phyloP scores from a whole-genome alignment of 495 filamentous ascomycete species.

The Hyaloscypha bicolor region DNA sequence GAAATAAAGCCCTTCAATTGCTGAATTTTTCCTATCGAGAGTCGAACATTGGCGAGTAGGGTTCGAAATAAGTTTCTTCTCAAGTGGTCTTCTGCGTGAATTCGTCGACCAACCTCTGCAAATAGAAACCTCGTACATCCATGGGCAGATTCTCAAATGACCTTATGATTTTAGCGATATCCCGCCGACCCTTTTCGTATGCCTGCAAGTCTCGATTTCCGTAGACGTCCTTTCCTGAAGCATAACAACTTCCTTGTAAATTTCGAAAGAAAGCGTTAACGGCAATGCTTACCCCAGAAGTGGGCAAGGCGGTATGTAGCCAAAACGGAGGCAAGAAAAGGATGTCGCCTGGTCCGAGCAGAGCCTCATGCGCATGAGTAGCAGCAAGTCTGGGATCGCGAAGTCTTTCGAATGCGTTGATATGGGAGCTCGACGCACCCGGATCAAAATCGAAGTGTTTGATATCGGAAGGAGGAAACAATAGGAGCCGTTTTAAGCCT shows the following conservation, averaged over 20 bases:
- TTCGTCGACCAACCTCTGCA: slow-evolving; percentile 74
- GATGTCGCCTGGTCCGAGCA: slow-evolving; percentile 69
- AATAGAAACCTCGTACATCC: slow-evolving; percentile 73
- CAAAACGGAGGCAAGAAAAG: slow-evolving; percentile 82
- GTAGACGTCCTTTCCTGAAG: slow-evolving; percentile 80
- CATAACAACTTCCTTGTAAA: slow-evolving; percentile 63
- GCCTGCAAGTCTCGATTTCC: slow-evolving; percentile 83
- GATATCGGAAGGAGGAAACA: slow-evolving; percentile 81
- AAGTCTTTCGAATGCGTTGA: slow-evolving; percentile 62
- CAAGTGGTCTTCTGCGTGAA: slow-evolving; percentile 42
- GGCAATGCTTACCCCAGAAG: slow-evolving; percentile 61
- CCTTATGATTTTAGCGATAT: slow-evolving; percentile 67
- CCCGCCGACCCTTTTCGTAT: slow-evolving; percentile 78
- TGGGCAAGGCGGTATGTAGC: slow-evolving; percentile 77
- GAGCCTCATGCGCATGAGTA: slow-evolving; percentile 68
- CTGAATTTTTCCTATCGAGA: neutral
- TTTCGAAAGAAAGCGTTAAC: slow-evolving; percentile 87
- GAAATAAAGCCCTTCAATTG: neutral
- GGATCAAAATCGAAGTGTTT: slow-evolving; percentile 67
- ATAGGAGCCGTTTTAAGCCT: slow-evolving; percentile 68
- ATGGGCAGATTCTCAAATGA: slow-evolving; percentile 67
- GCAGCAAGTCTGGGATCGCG: slow-evolving; percentile 45
- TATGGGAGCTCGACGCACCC: slow-evolving; percentile 76
- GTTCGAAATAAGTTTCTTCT: neutral
- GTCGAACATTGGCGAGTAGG: neutral